Evolutionary conservation across 2,329 filamentous ascomycete species (phyloP).

Genomic region (Penicillium sp.): DNA sequence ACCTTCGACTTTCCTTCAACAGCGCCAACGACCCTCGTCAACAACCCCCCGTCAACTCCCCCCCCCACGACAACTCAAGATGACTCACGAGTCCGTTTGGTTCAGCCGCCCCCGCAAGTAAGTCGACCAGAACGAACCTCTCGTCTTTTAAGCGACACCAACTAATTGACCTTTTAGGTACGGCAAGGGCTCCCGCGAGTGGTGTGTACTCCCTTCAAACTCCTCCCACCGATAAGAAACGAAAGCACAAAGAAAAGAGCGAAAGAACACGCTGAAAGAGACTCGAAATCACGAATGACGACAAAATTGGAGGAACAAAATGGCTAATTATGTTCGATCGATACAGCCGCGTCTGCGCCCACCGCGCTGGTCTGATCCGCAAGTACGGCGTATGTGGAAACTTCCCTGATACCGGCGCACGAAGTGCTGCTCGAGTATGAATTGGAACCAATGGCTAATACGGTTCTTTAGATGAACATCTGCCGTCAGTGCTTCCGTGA

Average conservation of each 20-base stretch:
- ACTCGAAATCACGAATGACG: slow-evolving; percentile 9
- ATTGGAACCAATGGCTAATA: slow-evolving; percentile 20
- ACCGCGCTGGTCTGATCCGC: slow-evolving; percentile 98
- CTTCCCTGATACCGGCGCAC: neutral
- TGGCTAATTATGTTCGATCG: slow-evolving; percentile 27
- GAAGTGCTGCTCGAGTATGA: neutral
- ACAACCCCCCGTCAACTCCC: slow-evolving; percentile 35
- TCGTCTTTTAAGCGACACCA: neutral
- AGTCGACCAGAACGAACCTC: slow-evolving; percentile 18
- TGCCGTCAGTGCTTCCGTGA: slow-evolving; percentile 70
- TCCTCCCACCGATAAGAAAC: slow-evolving; percentile 13
- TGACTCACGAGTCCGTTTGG: slow-evolving; percentile 97
- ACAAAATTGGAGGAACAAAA: slow-evolving; percentile 2
- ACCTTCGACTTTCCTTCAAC: slow-evolving; percentile 32
- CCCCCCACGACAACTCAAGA: slow-evolving; percentile 54
- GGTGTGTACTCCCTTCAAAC: slow-evolving; percentile 62
- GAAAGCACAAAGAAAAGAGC: slow-evolving; percentile 2
- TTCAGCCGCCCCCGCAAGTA: slow-evolving; percentile 96
- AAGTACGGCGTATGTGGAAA: slow-evolving; percentile 74
- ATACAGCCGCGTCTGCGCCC: slow-evolving; percentile 77
- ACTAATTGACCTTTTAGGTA: slow-evolving; percentile 28
- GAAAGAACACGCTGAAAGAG: slow-evolving; percentile 5
- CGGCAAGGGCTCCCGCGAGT: slow-evolving; percentile 92
- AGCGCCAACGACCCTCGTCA: slow-evolving; percentile 37
- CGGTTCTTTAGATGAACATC: slow-evolving; percentile 48